phyloP scores from a whole-genome alignment of 108 stramenopile genomes.

The Cylindrotheca closterium region DNA sequence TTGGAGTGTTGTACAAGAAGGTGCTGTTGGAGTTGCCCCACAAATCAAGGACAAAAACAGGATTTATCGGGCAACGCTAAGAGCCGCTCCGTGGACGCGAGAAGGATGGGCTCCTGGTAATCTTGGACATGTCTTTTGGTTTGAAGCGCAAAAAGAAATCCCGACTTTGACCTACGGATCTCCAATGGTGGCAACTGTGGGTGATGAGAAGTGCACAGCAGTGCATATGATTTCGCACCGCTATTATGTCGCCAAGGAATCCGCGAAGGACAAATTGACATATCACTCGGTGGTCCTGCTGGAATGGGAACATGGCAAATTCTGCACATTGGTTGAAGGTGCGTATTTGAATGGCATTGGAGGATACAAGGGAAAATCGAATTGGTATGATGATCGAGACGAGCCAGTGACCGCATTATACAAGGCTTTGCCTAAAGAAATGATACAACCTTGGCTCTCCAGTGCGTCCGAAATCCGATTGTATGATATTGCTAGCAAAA shows the following conservation, averaged over 20 bases:
- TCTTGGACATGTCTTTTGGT: slow-evolving; percentile 57
- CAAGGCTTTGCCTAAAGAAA: slow-evolving; percentile 46
- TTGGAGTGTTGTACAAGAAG: slow-evolving; percentile 44
- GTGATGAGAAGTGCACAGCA: slow-evolving; percentile 30
- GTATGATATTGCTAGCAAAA: slow-evolving; percentile 50
- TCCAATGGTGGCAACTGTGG: slow-evolving; percentile 30
- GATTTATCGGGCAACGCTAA: slow-evolving; percentile 44
- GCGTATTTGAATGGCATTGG: slow-evolving; percentile 70
- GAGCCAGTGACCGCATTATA: slow-evolving; percentile 34
- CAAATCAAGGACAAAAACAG: slow-evolving; percentile 25
- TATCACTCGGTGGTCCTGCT: slow-evolving; percentile 57
- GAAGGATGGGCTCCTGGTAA: slow-evolving; percentile 52
- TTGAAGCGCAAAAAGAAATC: slow-evolving; percentile 22
- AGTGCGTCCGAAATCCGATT: slow-evolving; percentile 57
- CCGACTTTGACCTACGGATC: slow-evolving; percentile 49
- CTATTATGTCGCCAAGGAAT: slow-evolving; percentile 52
- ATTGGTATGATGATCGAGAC: slow-evolving; percentile 58
- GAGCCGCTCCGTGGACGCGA: slow-evolving; percentile 48
- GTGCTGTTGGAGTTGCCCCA: slow-evolving; percentile 31
- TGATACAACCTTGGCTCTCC: slow-evolving; percentile 58
- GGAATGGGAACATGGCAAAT: slow-evolving; percentile 70
- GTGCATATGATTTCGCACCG: slow-evolving; percentile 70
- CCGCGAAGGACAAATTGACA: slow-evolving; percentile 50
- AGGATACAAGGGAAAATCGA: slow-evolving; percentile 59
- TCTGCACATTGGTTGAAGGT: slow-evolving; percentile 57